Evolutionary conservation across 1,284 basidiomycete species (phyloP), one percentile per base, ranked within the genome.

Genomic region (Termitomyces sp.): DNA sequence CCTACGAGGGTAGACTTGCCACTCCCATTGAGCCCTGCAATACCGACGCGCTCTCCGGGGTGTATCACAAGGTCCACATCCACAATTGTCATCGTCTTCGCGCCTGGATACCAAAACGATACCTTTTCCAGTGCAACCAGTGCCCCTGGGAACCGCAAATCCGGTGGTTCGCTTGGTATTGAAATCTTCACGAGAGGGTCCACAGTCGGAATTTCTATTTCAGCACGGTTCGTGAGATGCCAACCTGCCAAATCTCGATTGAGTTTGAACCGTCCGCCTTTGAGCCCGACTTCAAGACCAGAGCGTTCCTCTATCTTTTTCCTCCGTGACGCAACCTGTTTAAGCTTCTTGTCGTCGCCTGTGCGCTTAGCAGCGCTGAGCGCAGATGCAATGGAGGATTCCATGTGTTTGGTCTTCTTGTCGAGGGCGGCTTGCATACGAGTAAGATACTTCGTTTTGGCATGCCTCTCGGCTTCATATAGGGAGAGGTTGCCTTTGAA

Each of bases 1-100:
- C 83, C 76, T 53, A 82, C 79, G 1, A 88, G 65, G 0, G 86
- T 89, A 26, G 81, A 82, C 68, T 88, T 88, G 30, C 75, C 74
- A 41, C 69, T 71, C 7, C 74, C 73, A 46, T 76, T 76, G 13
- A 70, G 63, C 0, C 86, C 86, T 6, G 86, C 75, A 17, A 88
- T 68, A 0, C 79, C 85, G 15, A 82, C 72, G 13, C 84, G 73
- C 21, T 79, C 79, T 6, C 79, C 78, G 4, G 78, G 79, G 10
- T 79, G 74, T 30, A 89, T 67, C 17, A 80, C 79, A n/a, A 89
- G 67, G 3, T 72, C 76, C 6, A 88, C 74, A 12, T 76, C 75
- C 52, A 75, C 71, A 38, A 90, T 64, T 30, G 84, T 69, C 17
- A 72, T 64, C 45, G 64, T 68, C 44, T 63, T 68, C 2, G 61